Percentiles rank a stretch among this genome's conserved stretches.
Conservation (phyloP, 2,329 filamentous ascomycete species). For the Epicoccum sorghinum region DNA sequence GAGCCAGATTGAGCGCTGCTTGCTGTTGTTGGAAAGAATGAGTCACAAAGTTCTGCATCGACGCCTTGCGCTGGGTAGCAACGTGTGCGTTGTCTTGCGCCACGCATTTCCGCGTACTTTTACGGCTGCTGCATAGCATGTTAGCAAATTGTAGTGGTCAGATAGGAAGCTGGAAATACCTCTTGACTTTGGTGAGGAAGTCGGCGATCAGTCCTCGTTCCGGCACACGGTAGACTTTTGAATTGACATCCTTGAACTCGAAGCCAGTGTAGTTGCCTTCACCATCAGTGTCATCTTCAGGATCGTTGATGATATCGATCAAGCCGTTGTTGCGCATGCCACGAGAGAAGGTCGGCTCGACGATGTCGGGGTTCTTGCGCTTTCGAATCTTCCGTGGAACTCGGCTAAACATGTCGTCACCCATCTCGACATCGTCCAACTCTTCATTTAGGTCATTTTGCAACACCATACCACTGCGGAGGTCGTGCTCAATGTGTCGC, state of each 20-base stretch:
- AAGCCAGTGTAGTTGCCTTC: conserved; percentile 46
- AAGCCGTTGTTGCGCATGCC: conserved; percentile 63
- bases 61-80: conserved; percentile 28
- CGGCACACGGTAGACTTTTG: conserved; percentile 52
- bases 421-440: conserved; percentile 38
- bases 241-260: conserved; percentile 43
- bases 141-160: not conserved
- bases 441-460: conserved; percentile 42
- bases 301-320: conserved; percentile 54
- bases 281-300: conserved; percentile 50
- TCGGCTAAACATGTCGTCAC: conserved; percentile 33
- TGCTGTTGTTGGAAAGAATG: conserved; percentile 65
- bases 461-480: conserved; percentile 51
- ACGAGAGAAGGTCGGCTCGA: conserved; percentile 60
- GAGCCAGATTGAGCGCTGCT: conserved; percentile 67
- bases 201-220: conserved; percentile 56
- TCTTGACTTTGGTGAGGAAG: conserved; percentile 68
- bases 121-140: conserved; percentile 1
- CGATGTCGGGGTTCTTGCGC: conserved; percentile 56
- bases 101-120: conserved; percentile 24
- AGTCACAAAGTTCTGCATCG: conserved; percentile 37
- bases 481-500: conserved; percentile 79
- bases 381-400: conserved; percentile 54
- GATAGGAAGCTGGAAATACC: conserved; percentile 22
- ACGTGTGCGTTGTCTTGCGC: conserved; percentile 13